phyloP scores from a whole-genome alignment of 371 early-diverging fungal species.

The Mucor lusitanicus region DNA sequence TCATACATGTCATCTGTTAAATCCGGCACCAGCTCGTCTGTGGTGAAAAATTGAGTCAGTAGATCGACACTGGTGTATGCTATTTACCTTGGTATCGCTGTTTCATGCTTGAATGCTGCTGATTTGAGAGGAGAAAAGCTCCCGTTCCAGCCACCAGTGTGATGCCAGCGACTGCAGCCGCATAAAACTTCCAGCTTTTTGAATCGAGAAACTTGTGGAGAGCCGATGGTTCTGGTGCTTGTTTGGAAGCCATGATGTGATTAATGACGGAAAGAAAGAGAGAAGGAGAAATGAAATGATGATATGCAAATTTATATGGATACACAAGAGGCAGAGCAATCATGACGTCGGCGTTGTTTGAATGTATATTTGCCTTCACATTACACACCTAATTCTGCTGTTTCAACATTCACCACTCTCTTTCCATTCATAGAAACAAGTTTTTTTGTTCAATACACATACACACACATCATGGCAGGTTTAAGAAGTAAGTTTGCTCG shows the following conservation, averaged over 20 bases:
- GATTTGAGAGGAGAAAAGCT: conserved; percentile 60
- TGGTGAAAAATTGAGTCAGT: not conserved
- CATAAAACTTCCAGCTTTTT: conserved; percentile 76
- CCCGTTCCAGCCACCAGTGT: conserved; percentile 66
- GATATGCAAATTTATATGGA: not conserved
- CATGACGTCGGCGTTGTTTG: conserved; percentile 1
- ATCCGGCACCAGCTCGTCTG: not conserved
- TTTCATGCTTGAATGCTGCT: not conserved
- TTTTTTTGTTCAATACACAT: not conserved
- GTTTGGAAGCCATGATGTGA: not conserved
- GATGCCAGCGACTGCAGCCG: conserved; percentile 66
- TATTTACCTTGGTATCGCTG: not conserved
- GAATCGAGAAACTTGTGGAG: conserved; percentile 57
- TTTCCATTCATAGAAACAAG: not conserved
- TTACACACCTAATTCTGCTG: not conserved
- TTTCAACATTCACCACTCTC: not conserved
- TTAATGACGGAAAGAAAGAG: not conserved
- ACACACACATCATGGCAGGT: conserved; percentile 19
- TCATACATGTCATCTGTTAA: conserved; percentile 38
- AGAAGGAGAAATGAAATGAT: not conserved
- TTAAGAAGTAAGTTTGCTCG: conserved; percentile 21
- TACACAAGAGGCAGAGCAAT: not conserved
- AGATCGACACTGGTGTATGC: not conserved
- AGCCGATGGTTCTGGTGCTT: not conserved
- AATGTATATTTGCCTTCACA: not conserved